Evolutionary conservation across 2,329 filamentous ascomycete species (phyloP).

Genomic region (Botrytis byssoidea): DNA sequence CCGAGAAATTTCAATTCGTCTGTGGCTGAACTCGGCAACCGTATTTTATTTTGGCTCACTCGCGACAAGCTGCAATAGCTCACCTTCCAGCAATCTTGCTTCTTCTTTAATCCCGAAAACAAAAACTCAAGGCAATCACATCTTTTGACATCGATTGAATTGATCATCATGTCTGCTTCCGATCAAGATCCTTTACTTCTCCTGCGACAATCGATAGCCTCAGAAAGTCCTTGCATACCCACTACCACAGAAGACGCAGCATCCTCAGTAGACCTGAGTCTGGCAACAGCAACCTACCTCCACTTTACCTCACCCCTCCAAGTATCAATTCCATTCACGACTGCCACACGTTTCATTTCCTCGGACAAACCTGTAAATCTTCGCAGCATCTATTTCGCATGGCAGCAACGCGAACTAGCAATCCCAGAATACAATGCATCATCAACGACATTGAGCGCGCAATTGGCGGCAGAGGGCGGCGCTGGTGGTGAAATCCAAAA

Average conservation of each 20-base stretch:
- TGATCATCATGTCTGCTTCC: conserved; percentile 44
- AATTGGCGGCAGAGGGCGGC: conserved; percentile 56
- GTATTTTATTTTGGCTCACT: conserved; percentile 20
- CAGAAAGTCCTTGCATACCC: conserved; percentile 67
- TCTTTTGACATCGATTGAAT: conserved; percentile 19
- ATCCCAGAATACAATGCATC: conserved; percentile 90
- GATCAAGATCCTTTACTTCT: conserved; percentile 75
- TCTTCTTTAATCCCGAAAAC: neutral
- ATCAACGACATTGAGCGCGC: conserved; percentile 76
- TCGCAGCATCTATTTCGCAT: conserved; percentile 94
- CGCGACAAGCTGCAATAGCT: conserved; percentile 20
- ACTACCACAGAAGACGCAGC: conserved; percentile 66
- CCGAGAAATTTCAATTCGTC: conserved; percentile 38
- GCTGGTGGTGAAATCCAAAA: conserved; percentile 74
- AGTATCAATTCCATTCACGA: conserved; percentile 65
- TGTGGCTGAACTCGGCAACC: conserved; percentile 19
- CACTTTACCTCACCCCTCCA: conserved; percentile 64
- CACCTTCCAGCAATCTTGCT: conserved; percentile 13
- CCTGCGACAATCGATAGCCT: conserved; percentile 78
- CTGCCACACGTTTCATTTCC: conserved; percentile 84
- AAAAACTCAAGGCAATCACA: neutral
- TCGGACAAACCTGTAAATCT: conserved; percentile 73
- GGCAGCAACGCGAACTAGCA: conserved; percentile 86
- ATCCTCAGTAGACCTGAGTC: conserved; percentile 55
- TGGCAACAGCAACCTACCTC: conserved; percentile 76